Conservation (phyloP, 441 rosid species). For the Sinapis alba region DNA sequence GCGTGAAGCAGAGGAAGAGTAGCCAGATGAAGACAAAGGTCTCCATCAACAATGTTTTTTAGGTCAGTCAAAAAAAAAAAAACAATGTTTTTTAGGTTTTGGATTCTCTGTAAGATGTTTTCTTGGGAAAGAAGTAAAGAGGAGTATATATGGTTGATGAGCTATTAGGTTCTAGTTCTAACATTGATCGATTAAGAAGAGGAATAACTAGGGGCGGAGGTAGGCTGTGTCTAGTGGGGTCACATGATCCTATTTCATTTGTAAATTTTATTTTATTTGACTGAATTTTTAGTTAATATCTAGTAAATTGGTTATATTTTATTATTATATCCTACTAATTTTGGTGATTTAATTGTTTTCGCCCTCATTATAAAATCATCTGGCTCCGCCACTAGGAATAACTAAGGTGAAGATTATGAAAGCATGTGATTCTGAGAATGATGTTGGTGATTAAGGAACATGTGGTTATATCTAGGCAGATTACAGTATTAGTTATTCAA, state of each 20-base stretch:
- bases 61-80: too few relatives aligned
- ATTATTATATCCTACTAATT: too few relatives aligned
- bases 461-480: conserved; percentile 21
- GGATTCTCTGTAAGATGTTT: not conserved
- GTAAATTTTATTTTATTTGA: too few relatives aligned
- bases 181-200: not conserved
- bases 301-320: too few relatives aligned
- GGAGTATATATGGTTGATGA: conserved; percentile 2
- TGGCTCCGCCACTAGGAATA: too few relatives aligned
- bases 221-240: too few relatives aligned
- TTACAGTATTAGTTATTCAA: not conserved
- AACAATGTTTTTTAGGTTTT: not conserved
- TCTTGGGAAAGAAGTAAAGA: conserved; percentile 27
- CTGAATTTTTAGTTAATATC: too few relatives aligned
- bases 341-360: too few relatives aligned
- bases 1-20: conserved; percentile 38
- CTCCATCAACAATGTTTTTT: conserved; percentile 42
- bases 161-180: conserved; percentile 15
- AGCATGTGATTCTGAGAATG: conserved; percentile 34
- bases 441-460: conserved; percentile 33
- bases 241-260: too few relatives aligned
- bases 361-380: too few relatives aligned
- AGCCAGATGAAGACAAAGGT: conserved; percentile 36
- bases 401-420: conserved; percentile 5
- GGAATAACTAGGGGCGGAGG: too few relatives aligned